Conservation (phyloP, 257 asterid species). For the Primulina huaijiensis region DNA sequence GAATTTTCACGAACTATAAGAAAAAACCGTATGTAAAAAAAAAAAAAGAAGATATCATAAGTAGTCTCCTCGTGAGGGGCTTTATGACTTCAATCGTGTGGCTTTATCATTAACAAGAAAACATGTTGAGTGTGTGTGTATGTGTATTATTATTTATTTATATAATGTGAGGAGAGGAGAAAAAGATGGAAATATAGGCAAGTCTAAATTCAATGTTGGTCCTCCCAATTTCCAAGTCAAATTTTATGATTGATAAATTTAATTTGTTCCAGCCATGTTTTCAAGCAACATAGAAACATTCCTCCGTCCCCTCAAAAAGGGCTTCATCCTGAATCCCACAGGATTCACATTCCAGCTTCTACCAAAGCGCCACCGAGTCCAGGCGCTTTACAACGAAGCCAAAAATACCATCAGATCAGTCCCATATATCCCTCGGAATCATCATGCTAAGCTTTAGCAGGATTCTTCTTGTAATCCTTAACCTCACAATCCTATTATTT, state of each 20-base stretch:
- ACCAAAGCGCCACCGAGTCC: slow-evolving; percentile 6
- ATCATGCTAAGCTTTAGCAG: slow-evolving; percentile 24
- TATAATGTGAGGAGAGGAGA: not conserved
- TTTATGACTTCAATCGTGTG: too few species aligned
- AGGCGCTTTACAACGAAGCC: slow-evolving; percentile 9
- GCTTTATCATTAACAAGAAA: too few species aligned
- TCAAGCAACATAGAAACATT: not conserved
- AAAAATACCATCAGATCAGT: not conserved
- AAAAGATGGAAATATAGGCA: not conserved
- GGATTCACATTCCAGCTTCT: not conserved
- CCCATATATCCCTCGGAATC: not conserved
- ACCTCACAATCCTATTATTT: slow-evolving; percentile 21
- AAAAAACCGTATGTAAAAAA: too few species aligned
- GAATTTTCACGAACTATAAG: too few species aligned
- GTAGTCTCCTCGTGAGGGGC: too few species aligned
- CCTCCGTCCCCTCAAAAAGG: not conserved
- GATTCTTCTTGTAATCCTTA: slow-evolving; percentile 25
- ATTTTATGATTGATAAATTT: too few species aligned
- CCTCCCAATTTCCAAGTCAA: not conserved
- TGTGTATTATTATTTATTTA: too few species aligned
- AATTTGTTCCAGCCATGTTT: not conserved
- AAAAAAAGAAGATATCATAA: too few species aligned
- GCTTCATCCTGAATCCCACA: not conserved
- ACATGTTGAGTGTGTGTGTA: too few species aligned
- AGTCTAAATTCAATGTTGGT: not conserved